phyloP scores from a whole-genome alignment of 768 basidiomycete species.

The Lactifluus volemus region DNA sequence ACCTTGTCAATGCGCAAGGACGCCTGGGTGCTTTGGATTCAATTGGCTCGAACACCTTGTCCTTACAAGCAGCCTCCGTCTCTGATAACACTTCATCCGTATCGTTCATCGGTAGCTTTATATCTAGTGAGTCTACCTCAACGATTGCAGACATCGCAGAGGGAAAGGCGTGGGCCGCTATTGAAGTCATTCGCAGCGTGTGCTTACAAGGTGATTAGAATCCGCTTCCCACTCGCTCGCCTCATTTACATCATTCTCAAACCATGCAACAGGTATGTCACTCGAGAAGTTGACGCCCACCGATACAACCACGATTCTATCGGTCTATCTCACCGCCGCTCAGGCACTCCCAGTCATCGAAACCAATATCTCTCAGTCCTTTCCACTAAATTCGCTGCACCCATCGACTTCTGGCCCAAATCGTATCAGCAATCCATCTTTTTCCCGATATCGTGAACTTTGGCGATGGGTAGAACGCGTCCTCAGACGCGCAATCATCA shows the following conservation, averaged over 20 bases:
- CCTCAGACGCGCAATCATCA: constrained; percentile 69
- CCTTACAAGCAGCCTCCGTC: constrained; percentile 31
- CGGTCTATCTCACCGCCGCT: constrained; percentile 45
- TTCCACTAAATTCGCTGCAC: constrained; percentile 25
- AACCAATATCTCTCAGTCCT: constrained; percentile 33
- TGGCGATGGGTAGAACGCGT: constrained; percentile 81
- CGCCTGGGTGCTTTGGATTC: constrained; percentile 42
- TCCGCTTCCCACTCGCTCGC: not conserved
- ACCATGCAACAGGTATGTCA: constrained; percentile 54
- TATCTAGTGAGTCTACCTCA: constrained; percentile 33
- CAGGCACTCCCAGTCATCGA: constrained; percentile 45
- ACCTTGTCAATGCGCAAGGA: constrained; percentile 44
- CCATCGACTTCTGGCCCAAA: constrained; percentile 25
- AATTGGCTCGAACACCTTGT: constrained; percentile 33
- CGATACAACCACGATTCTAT: constrained; percentile 43
- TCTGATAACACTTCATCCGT: constrained; percentile 30
- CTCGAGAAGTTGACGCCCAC: constrained; percentile 50
- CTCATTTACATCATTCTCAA: not conserved
- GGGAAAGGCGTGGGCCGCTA: constrained; percentile 62
- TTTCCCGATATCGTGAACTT: constrained; percentile 66
- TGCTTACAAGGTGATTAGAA: constrained; percentile 62
- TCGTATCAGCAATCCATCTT: constrained; percentile 43
- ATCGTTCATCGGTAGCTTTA: constrained; percentile 43
- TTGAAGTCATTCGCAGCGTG: constrained; percentile 65
- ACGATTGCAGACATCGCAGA: constrained; percentile 51